phyloP scores from a whole-genome alignment of 495 filamentous ascomycete species.

The Delitschia confertaspora region DNA sequence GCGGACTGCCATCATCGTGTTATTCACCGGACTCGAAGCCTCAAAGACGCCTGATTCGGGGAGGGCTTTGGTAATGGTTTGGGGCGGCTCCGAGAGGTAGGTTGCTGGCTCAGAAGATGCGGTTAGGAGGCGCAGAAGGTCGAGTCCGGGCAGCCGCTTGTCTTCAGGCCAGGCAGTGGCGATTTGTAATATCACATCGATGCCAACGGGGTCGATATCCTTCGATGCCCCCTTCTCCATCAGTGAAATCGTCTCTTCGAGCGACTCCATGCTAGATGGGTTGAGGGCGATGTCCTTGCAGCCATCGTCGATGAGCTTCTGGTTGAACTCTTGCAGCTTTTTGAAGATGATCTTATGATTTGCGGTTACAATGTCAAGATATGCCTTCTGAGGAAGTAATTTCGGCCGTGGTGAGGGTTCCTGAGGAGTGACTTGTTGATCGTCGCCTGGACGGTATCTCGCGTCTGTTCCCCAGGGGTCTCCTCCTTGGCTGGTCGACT shows the following conservation, averaged over 20 bases:
- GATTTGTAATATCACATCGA: slow-evolving; percentile 57
- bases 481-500: slow-evolving; percentile 37
- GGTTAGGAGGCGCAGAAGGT: slow-evolving; percentile 72
- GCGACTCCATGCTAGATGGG: slow-evolving; percentile 53
- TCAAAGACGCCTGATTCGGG: slow-evolving; percentile 49
- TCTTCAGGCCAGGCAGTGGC: slow-evolving; percentile 66
- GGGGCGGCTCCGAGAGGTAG: slow-evolving; percentile 36
- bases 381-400: slow-evolving; percentile 71
- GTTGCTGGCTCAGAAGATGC: slow-evolving; percentile 56
- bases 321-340: slow-evolving; percentile 66
- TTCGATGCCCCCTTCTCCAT: slow-evolving; percentile 39
- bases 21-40: slow-evolving; percentile 49
- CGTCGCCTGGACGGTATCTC: slow-evolving; percentile 66
- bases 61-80: slow-evolving; percentile 47
- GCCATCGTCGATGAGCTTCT: slow-evolving; percentile 54
- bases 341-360: slow-evolving; percentile 57
- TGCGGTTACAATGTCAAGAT: slow-evolving; percentile 60
- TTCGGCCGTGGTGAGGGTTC: slow-evolving; percentile 45
- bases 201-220: slow-evolving; percentile 37
- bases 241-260: slow-evolving; percentile 47
- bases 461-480: slow-evolving; percentile 74
- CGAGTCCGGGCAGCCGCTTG: slow-evolving; percentile 72
- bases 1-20: slow-evolving; percentile 77
- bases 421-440: slow-evolving; percentile 28
- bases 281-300: slow-evolving; percentile 67